These are phyloP conservation scores for Magnaporthiopsis rhizophila DNA, from an alignment of 2,329 filamentous ascomycete genomes.

Conservation along the genomic window DNA sequence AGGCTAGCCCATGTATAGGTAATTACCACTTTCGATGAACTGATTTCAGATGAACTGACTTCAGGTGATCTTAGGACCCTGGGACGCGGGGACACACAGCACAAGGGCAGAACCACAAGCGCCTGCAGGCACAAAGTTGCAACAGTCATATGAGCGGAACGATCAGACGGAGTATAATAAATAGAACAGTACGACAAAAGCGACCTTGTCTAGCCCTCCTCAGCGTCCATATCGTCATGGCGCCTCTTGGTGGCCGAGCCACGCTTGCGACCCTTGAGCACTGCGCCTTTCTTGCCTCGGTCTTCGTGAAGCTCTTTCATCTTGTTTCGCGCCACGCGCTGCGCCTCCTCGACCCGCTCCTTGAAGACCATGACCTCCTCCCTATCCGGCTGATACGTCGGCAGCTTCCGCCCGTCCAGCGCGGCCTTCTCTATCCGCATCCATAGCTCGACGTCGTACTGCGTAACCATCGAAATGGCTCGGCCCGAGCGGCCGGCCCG, in stretches of 20 bases:
- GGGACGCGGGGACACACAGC: no score
- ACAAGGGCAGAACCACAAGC: no score
- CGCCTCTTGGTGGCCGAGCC: constrained; percentile 26
- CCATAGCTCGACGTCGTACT: constrained; percentile 80
- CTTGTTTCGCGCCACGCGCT: constrained; percentile 68
- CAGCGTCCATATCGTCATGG: constrained; percentile 62
- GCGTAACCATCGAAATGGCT: constrained; percentile 73
- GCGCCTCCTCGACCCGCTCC: constrained; percentile 71
- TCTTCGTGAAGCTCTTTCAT: constrained; percentile 75
- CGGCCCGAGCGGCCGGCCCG: constrained; percentile 78
- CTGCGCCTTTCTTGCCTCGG: constrained; percentile 46
- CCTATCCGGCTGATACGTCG: constrained; percentile 61
- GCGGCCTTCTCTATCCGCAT: constrained; percentile 75
- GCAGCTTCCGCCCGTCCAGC: constrained; percentile 57
- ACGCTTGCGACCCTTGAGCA: constrained; percentile 38
- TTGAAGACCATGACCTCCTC: constrained; percentile 82
- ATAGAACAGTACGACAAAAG: background rate
- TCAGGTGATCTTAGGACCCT: no score
- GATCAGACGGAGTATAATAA: no score
- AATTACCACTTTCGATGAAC: no score
- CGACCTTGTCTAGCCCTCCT: constrained; percentile 51
- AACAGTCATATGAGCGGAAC: no score
- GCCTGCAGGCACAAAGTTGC: no score
- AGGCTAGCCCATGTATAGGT: no score
- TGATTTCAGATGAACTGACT: no score